A percentile compares a stretch with the other conserved stretches of the same genome.
phyloP scores from a whole-genome alignment of 73 alveolate genomes.

The Breviolum minutum region DNA sequence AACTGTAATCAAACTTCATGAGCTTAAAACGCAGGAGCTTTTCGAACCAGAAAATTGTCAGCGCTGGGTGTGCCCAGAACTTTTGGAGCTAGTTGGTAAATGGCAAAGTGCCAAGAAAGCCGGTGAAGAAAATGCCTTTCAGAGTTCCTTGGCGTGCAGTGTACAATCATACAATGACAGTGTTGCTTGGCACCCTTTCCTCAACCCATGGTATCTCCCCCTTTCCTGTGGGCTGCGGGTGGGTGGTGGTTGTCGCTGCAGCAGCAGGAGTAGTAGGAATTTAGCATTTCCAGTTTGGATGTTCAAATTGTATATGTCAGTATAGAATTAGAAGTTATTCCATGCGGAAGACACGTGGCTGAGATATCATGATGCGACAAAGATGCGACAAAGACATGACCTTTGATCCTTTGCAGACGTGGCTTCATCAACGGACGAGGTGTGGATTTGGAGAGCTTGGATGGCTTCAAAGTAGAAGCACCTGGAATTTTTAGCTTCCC shows the following conservation, averaged over 20 bases:
- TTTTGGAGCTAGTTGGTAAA: constrained; percentile 1
- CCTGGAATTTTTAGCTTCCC: constrained; percentile 91
- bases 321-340: no score
- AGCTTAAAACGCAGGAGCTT: neutral
- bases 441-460: constrained; percentile 57
- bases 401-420: neutral
- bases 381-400: no score
- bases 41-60: constrained; percentile 61
- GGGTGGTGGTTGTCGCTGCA: neutral
- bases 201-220: no score
- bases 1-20: no score
- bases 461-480: constrained; percentile 58
- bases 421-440: neutral
- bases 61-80: constrained; percentile 60
- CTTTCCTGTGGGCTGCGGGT: no score
- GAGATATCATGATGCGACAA: no score
- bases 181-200: no score
- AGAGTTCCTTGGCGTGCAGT: neutral
- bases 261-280: neutral
- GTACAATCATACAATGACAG: no score
- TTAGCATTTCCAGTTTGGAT: no score
- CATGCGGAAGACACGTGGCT: no score
- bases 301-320: no score
- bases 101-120: constrained; percentile 50
- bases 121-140: constrained; percentile 18